Evolutionary conservation across 345 rosid genomes (phyloP).

Genomic region (Lenwebbia sp.): DNA sequence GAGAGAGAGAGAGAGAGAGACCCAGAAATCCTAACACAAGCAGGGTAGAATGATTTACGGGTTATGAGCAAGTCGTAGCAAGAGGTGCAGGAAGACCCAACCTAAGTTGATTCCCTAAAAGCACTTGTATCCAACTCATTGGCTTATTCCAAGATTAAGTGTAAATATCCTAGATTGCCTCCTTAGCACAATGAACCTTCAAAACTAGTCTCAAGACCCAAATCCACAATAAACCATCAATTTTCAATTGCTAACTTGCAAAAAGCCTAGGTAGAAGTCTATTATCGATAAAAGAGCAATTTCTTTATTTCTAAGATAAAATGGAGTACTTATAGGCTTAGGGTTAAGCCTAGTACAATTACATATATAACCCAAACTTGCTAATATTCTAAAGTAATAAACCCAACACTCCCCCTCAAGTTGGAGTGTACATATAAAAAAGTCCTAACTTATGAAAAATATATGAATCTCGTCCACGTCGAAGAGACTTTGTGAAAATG

Average conservation of each 20-base stretch:
- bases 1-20: not conserved
- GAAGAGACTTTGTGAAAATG: too few species aligned
- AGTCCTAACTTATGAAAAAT: too few species aligned
- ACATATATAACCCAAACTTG: too few species aligned
- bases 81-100: not conserved
- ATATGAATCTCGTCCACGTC: too few species aligned
- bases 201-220: not conserved
- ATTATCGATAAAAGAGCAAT: too few species aligned
- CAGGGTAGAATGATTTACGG: not conserved
- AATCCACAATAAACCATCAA: not conserved
- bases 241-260: not conserved
- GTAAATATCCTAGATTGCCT: not conserved
- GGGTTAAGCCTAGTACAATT: too few species aligned
- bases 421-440: too few species aligned
- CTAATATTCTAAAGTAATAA: too few species aligned
- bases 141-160: not conserved
- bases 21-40: not conserved
- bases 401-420: too few species aligned
- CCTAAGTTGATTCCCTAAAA: not conserved
- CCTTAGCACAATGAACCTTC: not conserved
- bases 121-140: not conserved
- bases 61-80: not conserved
- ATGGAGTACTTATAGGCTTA: too few species aligned
- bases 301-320: too few species aligned
- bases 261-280: not conserved